Percentiles rank a stretch among this genome's conserved stretches.
These are phyloP conservation scores for Funneliformis geosporum DNA, from an alignment of 192 early-diverging fungal species.

Conservation along the genomic window DNA sequence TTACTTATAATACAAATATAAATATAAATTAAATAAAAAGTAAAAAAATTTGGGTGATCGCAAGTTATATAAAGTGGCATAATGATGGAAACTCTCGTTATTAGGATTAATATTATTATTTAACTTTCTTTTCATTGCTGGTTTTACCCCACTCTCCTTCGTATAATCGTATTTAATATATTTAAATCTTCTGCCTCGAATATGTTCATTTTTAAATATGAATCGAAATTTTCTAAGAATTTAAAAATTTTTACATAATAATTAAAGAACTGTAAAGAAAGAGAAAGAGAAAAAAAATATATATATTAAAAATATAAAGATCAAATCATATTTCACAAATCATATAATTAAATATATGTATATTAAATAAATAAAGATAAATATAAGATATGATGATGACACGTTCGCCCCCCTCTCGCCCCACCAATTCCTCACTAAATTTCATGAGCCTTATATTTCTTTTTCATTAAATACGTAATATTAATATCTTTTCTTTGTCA, in stretches of 20 bases:
- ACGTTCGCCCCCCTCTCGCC: not conserved
- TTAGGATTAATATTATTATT: not conserved
- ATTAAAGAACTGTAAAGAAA: not conserved
- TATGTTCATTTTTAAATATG: not conserved
- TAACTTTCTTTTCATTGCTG: not conserved
- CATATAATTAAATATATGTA: too few relatives aligned
- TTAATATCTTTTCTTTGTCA: too few relatives aligned
- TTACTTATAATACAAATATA: not conserved
- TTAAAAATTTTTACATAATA: not conserved
- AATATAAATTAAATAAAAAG: not conserved
- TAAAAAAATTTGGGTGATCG: not conserved
- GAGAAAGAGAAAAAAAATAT: not conserved
- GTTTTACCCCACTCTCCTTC: not conserved
- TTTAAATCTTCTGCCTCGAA: not conserved
- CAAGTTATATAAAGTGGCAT: not conserved
- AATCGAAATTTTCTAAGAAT: slow-evolving; percentile 21
- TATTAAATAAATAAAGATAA: too few relatives aligned
- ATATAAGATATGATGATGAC: not conserved
- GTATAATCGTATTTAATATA: not conserved
- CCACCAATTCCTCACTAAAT: not conserved
- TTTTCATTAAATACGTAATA: too few relatives aligned
- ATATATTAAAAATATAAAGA: too few relatives aligned
- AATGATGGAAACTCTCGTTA: not conserved
- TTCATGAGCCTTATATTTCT: too few relatives aligned
- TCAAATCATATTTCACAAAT: not conserved